Conservation (phyloP, 257 asterid genomes). For the Pogostemon cablin region DNA sequence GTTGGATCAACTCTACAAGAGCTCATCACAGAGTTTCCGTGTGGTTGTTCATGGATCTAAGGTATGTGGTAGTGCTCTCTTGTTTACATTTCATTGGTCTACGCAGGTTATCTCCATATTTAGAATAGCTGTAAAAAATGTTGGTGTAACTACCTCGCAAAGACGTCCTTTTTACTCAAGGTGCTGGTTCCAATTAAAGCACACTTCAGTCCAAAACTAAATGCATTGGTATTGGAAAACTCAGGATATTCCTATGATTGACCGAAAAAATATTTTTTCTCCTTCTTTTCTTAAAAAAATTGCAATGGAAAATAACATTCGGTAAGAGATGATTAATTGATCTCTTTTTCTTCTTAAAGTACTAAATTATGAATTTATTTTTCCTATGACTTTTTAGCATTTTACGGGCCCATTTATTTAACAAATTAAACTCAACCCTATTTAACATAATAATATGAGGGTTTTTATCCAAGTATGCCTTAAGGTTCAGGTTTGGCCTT, state of each 20-base stretch:
- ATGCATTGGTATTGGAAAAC: neutral
- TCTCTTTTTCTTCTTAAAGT: neutral
- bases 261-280: neutral
- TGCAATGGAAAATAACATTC: neutral
- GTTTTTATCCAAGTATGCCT: neutral
- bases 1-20: slow-evolving; percentile 97
- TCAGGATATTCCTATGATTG: neutral
- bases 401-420: neutral
- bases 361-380: neutral
- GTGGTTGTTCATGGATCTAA: slow-evolving; percentile 98
- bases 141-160: neutral
- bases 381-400: neutral
- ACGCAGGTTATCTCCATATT: slow-evolving; percentile 23
- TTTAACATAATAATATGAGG: neutral
- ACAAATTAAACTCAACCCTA: neutral
- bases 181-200: neutral
- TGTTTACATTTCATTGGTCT: slow-evolving; percentile 27
- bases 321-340: neutral
- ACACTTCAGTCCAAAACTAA: neutral
- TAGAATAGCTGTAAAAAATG: neutral
- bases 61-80: slow-evolving; percentile 48
- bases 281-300: neutral
- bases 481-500: neutral
- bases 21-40: slow-evolving; percentile 96
- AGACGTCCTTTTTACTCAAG: neutral